These are phyloP conservation scores for Marasmius sp. DNA, from an alignment of 1,284 basidiomycete species.

Conservation along the genomic window DNA sequence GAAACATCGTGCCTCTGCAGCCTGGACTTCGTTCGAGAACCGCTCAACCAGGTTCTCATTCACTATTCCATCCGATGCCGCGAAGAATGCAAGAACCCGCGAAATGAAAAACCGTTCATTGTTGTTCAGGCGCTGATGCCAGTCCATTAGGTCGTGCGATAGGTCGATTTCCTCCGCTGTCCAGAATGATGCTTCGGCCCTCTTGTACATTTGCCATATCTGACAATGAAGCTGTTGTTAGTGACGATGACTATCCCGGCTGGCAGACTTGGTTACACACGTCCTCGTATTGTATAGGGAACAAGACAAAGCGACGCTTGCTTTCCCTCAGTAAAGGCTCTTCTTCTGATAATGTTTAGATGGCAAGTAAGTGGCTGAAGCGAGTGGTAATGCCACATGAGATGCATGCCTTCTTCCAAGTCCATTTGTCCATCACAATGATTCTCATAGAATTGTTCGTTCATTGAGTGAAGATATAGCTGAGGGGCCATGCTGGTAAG, in stretches of 20 bases:
- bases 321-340: constrained; percentile 86
- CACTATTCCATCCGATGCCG: constrained; percentile 96
- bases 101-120: constrained; percentile 96
- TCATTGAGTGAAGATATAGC: not conserved
- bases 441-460: not conserved
- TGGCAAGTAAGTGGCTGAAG: not conserved
- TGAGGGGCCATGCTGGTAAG: not conserved
- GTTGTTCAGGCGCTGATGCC: constrained; percentile 91
- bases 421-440: constrained; percentile 64
- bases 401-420: constrained; percentile 61
- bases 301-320: constrained; percentile 84
- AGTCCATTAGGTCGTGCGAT: constrained; percentile 90
- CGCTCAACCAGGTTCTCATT: constrained; percentile 97
- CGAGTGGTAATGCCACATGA: constrained; percentile 24
- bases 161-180: constrained; percentile 98
- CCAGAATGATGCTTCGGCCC: constrained; percentile 93
- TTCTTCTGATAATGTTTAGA: constrained; percentile 40
- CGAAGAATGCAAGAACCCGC: constrained; percentile 96
- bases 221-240: constrained; percentile 26
- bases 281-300: constrained; percentile 94
- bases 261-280: constrained; percentile 34
- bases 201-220: constrained; percentile 99
- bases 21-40: constrained; percentile 94
- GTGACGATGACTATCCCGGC: too few relatives aligned
- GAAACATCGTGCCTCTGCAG: constrained; percentile 95